Evolutionary conservation across 345 rosid genomes (phyloP).

Genomic region (Citropsis articulata): DNA sequence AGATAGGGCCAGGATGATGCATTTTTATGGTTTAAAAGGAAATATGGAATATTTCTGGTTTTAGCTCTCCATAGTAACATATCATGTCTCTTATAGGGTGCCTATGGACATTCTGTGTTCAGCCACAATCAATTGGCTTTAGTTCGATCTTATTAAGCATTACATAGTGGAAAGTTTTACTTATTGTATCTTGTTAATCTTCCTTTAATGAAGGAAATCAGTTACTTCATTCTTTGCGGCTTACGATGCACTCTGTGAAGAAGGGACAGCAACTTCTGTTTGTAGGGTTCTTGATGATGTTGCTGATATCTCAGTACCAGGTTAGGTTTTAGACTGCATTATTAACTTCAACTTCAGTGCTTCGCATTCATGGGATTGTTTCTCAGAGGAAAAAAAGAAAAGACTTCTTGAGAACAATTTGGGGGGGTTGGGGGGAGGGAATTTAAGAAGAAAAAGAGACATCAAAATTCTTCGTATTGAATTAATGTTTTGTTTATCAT

Average conservation of each 20-base stretch:
- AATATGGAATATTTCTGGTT: neutral
- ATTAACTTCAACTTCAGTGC: constrained; percentile 2
- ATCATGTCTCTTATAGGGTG: neutral
- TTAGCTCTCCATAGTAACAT: neutral
- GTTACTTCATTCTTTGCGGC: constrained; percentile 76
- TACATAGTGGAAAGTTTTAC: neutral
- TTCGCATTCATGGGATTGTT: neutral
- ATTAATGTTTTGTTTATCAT: neutral
- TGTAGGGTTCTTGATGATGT: constrained; percentile 89
- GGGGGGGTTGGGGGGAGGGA: too few relatives aligned
- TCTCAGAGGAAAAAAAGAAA: neutral
- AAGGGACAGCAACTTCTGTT: constrained; percentile 91
- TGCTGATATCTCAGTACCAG: constrained; percentile 91
- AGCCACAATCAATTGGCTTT: neutral
- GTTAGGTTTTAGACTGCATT: constrained; percentile 31
- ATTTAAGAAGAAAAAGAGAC: neutral
- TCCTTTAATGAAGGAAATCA: constrained; percentile 65
- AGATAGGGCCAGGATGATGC: neutral
- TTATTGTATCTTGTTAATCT: constrained; percentile 15
- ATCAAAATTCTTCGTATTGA: neutral
- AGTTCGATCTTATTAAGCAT: neutral
- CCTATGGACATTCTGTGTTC: neutral
- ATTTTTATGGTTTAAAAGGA: neutral
- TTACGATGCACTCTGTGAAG: constrained; percentile 89
- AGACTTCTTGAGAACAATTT: too few relatives aligned